Percentiles rank a stretch among this genome's conserved stretches.
Evolutionary conservation across 31 red algal genomes (phyloP).

Genomic region (Asparagopsis taxiformis): DNA sequence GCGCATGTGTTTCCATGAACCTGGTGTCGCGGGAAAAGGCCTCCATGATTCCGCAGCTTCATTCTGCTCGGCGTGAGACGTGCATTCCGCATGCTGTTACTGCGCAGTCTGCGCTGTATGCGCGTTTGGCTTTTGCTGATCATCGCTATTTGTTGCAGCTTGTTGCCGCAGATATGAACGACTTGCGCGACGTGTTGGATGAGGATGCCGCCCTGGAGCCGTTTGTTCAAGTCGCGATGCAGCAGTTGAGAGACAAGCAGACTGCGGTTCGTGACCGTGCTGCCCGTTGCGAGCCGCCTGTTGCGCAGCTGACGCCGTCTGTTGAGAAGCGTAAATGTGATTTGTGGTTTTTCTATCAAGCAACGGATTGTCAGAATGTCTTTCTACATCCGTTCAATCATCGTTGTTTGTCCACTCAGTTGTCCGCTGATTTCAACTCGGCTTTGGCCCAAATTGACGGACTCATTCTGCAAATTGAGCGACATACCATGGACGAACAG

Average conservation of each 20-base stretch:
- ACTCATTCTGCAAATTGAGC: slow-evolving; percentile 42
- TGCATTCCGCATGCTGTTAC: no score
- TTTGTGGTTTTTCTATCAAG: slow-evolving; percentile 65
- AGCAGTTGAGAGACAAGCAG: slow-evolving; percentile 8
- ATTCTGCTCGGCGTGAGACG: background rate
- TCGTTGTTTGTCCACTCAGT: slow-evolving; percentile 36
- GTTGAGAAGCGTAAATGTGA: no score
- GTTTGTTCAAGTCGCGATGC: slow-evolving; percentile 29
- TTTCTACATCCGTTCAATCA: slow-evolving; percentile 70
- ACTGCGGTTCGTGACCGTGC: background rate
- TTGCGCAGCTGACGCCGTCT: background rate
- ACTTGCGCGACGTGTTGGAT: slow-evolving; percentile 5
- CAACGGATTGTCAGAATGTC: slow-evolving; percentile 31
- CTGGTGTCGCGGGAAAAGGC: background rate
- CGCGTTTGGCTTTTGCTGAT: slow-evolving; percentile 37
- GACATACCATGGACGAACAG: slow-evolving; percentile 47
- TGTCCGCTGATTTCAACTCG: slow-evolving; percentile 17
- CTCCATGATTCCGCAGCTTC: background rate
- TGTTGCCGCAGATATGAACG: slow-evolving; percentile 1
- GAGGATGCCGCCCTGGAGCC: slow-evolving; percentile 23
- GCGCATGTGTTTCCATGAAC: background rate
- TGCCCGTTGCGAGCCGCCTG: background rate
- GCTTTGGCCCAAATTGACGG: slow-evolving; percentile 12
- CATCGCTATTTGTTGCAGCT: slow-evolving; percentile 13
- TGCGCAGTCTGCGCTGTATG: no score